Percentiles rank a stretch among this genome's conserved stretches.
Evolutionary conservation across 345 rosid species (phyloP).

Genomic region (Firmiana major): DNA sequence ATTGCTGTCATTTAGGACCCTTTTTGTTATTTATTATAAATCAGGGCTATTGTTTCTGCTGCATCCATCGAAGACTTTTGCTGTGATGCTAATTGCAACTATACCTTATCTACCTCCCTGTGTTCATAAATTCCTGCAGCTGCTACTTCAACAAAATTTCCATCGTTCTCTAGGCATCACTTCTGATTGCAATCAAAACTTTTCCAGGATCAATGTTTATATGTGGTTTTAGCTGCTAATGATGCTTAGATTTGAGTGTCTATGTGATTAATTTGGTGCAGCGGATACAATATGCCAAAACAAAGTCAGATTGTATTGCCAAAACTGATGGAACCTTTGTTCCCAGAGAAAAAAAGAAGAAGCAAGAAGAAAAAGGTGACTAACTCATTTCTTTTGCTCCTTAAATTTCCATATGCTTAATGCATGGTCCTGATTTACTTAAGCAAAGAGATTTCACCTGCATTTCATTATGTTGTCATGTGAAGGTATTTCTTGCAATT

Average conservation of each 20-base stretch:
- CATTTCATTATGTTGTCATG: background rate
- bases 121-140: background rate
- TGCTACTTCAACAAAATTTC: background rate
- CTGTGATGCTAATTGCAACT: background rate
- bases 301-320: conserved; percentile 81
- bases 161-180: background rate
- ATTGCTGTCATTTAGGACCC: background rate
- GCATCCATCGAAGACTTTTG: background rate
- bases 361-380: conserved; percentile 89
- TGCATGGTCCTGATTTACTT: too few species aligned
- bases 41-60: background rate
- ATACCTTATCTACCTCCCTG: background rate
- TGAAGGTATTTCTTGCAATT: background rate
- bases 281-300: conserved; percentile 89
- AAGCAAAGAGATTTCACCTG: background rate
- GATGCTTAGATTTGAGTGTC: conserved; percentile 5
- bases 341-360: conserved; percentile 85
- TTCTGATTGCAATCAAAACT: background rate
- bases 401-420: background rate
- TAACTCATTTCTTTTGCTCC: background rate
- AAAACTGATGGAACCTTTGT: conserved; percentile 80
- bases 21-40: background rate
- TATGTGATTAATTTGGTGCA: conserved; percentile 34
- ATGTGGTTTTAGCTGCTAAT: background rate
- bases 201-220: background rate